Evolutionary conservation across 78 protist species (phyloP), one percentile per base, ranked within the genome.

Genomic region (Parvularia atlantis): DNA sequence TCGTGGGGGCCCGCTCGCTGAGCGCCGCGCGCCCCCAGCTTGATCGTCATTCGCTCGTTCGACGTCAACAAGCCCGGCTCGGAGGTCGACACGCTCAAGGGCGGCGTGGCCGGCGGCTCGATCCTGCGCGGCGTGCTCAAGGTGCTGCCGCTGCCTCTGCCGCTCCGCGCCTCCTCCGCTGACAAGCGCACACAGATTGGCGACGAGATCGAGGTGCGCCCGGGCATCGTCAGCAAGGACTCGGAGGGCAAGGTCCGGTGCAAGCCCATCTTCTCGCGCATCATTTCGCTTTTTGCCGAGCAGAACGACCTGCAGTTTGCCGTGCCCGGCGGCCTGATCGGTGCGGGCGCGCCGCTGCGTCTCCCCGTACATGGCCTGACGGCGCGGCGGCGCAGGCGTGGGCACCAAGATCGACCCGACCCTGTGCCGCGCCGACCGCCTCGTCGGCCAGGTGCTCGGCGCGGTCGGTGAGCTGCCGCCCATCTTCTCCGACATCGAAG

Each of bases 251-350:
- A 58, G 43, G 59, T 91, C 46, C 54, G 50, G 68, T 91, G 97
- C 75, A 22, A 46, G 4, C 98, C 99, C 54, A 88, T 98, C 75
- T 43, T 50, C 68, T 72, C 94, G 24, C 43, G 71, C 28, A 83
- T 95, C 60, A 68, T 94, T 37, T 77, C 97, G 4, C 97, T 97
- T 64, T 75, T 64, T 58, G 75, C 99, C 35, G 99, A 96, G 79
- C 56, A 84, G 43, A 96, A 95, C 82, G 84, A 74, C 36, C 90
- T 98, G 33, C 78, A 83, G 72, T 96, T 66, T 70, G 99, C 99
- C 70, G 97, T 96, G 30, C 99, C 99, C 36, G 99, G 99, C 24
- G 99, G 99, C 26, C 75, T 98, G 52, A 97, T 98, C 76, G 99
- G 99, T 76, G 52, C 0, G 73, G 3, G 40, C n/a, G 57, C 5